Base-by-base conservation (phyloP, 441 rosid species). In the Bruguiera hainesii region DNA sequence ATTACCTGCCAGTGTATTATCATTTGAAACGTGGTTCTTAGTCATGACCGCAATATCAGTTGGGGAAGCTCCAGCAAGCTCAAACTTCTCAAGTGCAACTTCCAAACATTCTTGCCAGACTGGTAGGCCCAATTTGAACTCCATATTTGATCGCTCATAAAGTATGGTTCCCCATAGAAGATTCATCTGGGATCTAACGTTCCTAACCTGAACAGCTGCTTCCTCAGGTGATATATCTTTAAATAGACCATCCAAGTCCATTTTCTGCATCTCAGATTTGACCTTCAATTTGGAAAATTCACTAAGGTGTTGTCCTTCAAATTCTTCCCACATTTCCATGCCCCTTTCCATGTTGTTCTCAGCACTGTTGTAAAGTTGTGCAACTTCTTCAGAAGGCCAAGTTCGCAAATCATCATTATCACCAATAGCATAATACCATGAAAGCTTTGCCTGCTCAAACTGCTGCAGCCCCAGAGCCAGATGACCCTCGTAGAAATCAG, bases 31-130 rank as follows among this genome's bases (percentile, higher is more conserved):
- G 65, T 96, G 99, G 65, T 87, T 96, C 85, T 96, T 96, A 65
- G 85, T 75, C 98, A 89, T 90, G 53, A 90, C 92, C 39, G 95
- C 95, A 70, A 88, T 67, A 75, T 95, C 97, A 18, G 92, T 89
- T 19, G 89, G 81, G 64, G 98, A 89, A 79, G 97, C 98, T 73
- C 99, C 99, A 58, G 99, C 95, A 73, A 82, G 89, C 79, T 84
- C 89, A 77, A 95, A 95, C 76, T 95, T 95, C 87, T 95, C 95
- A 19, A 92, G 81, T 4, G 98, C 85, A 83, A 90, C 96, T 69
- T 92, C 97, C 73, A 95, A 80, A 73, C 96, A 89, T 75, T 95
- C 97, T 65, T 88, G 87, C 99, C 99, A 95, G 55, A 83, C 80
- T 64, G 97, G 93, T 66, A 95, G 60, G 52, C 75, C 93, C 26